Base-by-base conservation (phyloP, 805 yeast genomes). In the Metschnikowia orientalis region DNA sequence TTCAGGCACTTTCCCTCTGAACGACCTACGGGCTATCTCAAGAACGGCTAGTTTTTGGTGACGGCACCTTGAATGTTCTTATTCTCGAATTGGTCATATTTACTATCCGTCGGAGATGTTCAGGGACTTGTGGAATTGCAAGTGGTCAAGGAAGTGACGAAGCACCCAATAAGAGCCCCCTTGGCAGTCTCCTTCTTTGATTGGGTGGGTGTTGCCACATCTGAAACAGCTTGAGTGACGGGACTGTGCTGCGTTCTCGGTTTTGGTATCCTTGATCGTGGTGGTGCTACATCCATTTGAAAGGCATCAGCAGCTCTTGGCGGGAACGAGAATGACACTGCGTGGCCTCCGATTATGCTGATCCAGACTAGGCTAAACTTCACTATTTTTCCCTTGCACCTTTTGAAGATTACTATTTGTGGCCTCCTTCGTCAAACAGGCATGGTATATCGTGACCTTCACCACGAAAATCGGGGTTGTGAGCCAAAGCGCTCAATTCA, bases 71-170 rank as follows among this genome's bases (percentile, higher is more conserved):
- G 36, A 77, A 74, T 46, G 95, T 90, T 3, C 54, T 85, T 42
- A 95, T 95, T n/a, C 66, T 85, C 35, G 90, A 83, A 53, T 82
- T 92, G 3, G 63, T 86, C 23, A 85, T 54, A 74, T 64, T 40
- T 88, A 86, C 20, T 79, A 79, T 59, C 90, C 89, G 10, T 90
- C 95, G 8, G 67, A 72, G 32, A 51, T 80, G 30, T 85, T 83
- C 50, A 61, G 59, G 9, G 83, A 80, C 30, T 79, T 51, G 78
- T 82, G 36, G 79, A 79, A 51, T 67, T 85, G 43, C 82, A 79
- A 53, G 92, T 81, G 14, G 88, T 84, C 15, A 61, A 74, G 35
- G 76, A 79, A 42, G 77, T 85, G 21, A 53, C 68, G 1, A 79
- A 85, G 48, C 61, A 84, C 41, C 95, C 95, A 28, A 67, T 84